Base-by-base conservation (phyloP, 2,329 filamentous ascomycete genomes). In the Pseudofabraea citricarpa region DNA sequence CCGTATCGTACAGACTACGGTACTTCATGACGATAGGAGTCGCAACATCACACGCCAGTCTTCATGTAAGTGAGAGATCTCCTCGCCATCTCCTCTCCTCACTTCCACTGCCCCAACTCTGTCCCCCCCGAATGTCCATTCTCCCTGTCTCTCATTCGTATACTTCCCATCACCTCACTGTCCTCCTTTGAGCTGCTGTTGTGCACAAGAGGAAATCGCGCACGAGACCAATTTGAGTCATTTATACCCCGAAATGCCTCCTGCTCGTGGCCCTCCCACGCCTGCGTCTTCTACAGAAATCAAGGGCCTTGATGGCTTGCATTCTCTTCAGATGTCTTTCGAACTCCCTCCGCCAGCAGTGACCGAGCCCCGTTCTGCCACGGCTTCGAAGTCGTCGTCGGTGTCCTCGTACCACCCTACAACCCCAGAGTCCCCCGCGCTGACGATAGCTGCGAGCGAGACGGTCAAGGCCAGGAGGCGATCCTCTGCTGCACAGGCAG, bases 201-300 rank as follows among this genome's bases (percentile, higher is more conserved):
- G 13, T 31, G 21, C 40, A 26, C n/a, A 20, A 9, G 7, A 16
- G 20, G 26, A 23, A 33, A 44, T 27, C 31, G 39, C 41, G 43
- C 29, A 18, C 41, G n/a, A 23, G 19, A 18, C 43, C 43, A 31
- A 18, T 12, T 16, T 33, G 29, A 16, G 19, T 15, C 19, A 29
- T 40, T 20, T 38, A 40, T 31, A 26, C 31, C 20, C 26, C 36
- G 62, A 49, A 50, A 90, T 90, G 85, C 79, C 84, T 62, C 80
- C 75, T 46, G 72, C 77, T 35, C 72, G 70, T 43, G 72, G 82
- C 42, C 87, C 85, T 35, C 87, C 83, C 33, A 94, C 88, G 38
- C 89, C 88, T 31, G 82, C 80, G 41, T 86, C 87, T 9, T 91
- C 87, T 24, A 85, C 85, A 40, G 88, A 93, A 59, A 87, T 93